phyloP scores from a whole-genome alignment of 305 asterid genomes.

The Solanum hybrid region DNA sequence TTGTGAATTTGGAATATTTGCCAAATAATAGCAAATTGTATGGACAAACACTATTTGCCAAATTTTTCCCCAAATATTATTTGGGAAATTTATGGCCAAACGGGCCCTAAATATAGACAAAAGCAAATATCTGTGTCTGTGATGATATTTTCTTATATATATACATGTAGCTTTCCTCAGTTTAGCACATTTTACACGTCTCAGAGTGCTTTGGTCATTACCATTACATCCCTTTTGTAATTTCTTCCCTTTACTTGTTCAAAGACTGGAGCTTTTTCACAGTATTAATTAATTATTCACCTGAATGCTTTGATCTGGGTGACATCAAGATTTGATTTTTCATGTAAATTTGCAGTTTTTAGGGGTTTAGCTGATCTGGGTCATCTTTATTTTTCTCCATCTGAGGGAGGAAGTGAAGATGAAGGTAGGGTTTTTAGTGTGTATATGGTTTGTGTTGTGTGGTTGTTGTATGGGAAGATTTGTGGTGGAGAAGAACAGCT shows the following conservation, averaged over 20 bases:
- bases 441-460: conserved; percentile 29
- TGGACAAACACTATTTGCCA: too few species aligned
- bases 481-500: conserved; percentile 91
- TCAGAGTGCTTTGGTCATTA: neutral
- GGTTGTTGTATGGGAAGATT: conserved; percentile 68
- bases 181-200: neutral
- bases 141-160: neutral
- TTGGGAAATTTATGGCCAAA: too few species aligned
- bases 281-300: neutral
- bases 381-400: conserved; percentile 5
- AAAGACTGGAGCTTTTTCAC: neutral
- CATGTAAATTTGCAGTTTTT: neutral
- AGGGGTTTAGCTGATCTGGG: conserved; percentile 17
- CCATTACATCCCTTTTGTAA: neutral
- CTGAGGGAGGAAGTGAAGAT: conserved; percentile 34
- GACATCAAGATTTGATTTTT: neutral
- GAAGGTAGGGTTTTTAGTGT: conserved; percentile 27
- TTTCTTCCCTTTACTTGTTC: neutral
- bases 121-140: neutral
- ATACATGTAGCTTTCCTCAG: neutral
- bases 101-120: neutral
- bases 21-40: too few species aligned
- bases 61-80: too few species aligned
- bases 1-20: too few species aligned
- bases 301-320: conserved; percentile 2